Conservation (phyloP, 345 rosid genomes). For the Viola odorata region DNA sequence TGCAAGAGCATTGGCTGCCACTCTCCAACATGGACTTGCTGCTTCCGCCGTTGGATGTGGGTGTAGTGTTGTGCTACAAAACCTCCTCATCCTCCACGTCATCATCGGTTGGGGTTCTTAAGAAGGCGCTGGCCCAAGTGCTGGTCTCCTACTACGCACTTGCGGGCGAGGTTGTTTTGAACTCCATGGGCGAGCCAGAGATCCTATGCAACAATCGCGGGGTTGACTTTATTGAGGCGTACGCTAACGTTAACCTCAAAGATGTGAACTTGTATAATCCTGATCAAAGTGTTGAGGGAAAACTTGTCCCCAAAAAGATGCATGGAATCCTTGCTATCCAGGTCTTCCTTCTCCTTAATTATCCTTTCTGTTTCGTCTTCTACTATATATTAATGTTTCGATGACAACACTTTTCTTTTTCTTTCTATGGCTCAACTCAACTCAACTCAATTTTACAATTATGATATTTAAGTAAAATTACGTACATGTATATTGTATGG, state of each 20-base stretch:
- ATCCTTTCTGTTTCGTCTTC: background rate
- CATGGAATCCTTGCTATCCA: slow-evolving; percentile 63
- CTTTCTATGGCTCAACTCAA: too few species aligned
- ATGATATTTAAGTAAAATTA: too few species aligned
- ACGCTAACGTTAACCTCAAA: slow-evolving; percentile 46
- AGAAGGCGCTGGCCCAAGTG: slow-evolving; percentile 55
- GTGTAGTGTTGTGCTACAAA: slow-evolving; percentile 62
- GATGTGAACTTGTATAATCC: slow-evolving; percentile 62
- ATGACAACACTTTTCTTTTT: too few species aligned
- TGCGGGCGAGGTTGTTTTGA: slow-evolving; percentile 58
- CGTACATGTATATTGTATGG: too few species aligned
- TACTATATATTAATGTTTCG: too few species aligned
- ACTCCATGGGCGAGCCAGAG: slow-evolving; percentile 69
- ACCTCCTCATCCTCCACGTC: slow-evolving; percentile 6
- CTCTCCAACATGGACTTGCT: slow-evolving; percentile 82
- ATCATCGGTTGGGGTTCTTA: slow-evolving; percentile 28
- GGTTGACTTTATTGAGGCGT: slow-evolving; percentile 62
- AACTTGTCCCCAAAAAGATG: slow-evolving; percentile 51
- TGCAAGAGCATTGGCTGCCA: slow-evolving; percentile 78
- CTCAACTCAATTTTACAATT: too few species aligned
- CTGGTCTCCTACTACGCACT: slow-evolving; percentile 68
- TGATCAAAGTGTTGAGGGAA: slow-evolving; percentile 55
- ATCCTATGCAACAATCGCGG: slow-evolving; percentile 80
- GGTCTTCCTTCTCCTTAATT: slow-evolving; percentile 28
- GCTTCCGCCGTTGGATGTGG: slow-evolving; percentile 58